Percentiles rank a stretch among this genome's conserved stretches.
Evolutionary conservation across 768 basidiomycete species (phyloP).

Genomic region (Boletus rufocinnamomeus): DNA sequence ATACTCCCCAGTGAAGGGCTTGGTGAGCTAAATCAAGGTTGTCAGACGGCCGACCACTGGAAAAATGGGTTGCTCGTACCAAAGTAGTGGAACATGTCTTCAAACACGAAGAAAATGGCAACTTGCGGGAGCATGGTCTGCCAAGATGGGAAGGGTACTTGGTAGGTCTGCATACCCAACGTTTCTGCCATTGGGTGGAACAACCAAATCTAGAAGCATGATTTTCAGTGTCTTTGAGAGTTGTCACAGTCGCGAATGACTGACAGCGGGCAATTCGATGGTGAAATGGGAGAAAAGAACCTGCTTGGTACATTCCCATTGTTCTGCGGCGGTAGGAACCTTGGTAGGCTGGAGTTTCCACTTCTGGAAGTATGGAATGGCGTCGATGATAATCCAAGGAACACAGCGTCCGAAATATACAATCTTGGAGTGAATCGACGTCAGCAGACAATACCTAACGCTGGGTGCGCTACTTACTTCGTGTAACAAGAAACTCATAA

Average conservation of each 20-base stretch:
- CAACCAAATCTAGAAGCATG: constrained; percentile 68
- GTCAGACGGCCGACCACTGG: constrained; percentile 2
- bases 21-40: constrained; percentile 67
- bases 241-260: constrained; percentile 26
- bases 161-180: constrained; percentile 89
- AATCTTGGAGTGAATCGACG: constrained; percentile 48
- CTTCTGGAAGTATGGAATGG: constrained; percentile 87
- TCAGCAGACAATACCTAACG: background rate
- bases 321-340: constrained; percentile 74
- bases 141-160: constrained; percentile 86
- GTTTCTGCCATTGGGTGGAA: constrained; percentile 89
- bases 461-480: constrained; percentile 59
- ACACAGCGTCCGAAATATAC: constrained; percentile 96
- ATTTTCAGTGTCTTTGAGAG: background rate
- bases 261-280: constrained; percentile 84
- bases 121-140: constrained; percentile 74
- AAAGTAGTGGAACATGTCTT: constrained; percentile 94
- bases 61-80: constrained; percentile 42
- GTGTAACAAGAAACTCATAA: constrained; percentile 91
- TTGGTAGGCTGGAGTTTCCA: constrained; percentile 95
- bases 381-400: constrained; percentile 95
- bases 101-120: constrained; percentile 90
- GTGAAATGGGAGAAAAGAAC: constrained; percentile 96
- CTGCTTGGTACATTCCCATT: constrained; percentile 95
- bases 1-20: constrained; percentile 76